Percentiles rank a stretch among this genome's conserved stretches.
phyloP scores from a whole-genome alignment of 805 yeast species.

The Starmerella floricola region DNA sequence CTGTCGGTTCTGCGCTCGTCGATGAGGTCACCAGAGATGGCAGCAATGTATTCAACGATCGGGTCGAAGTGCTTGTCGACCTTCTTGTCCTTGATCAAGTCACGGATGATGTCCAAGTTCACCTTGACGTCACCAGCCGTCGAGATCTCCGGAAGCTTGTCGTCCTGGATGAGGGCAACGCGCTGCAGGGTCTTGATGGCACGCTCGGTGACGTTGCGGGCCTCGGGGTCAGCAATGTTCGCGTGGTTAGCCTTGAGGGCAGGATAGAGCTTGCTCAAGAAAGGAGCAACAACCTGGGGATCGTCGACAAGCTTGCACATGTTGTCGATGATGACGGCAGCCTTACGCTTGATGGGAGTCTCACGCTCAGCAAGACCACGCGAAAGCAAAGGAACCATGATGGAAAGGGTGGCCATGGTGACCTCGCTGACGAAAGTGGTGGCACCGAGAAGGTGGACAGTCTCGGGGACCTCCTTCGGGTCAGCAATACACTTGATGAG shows the following conservation, averaged over 20 bases:
- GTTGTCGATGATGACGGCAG: conserved; percentile 99
- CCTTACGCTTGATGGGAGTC: conserved; percentile 97
- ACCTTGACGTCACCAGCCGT: conserved; percentile 95
- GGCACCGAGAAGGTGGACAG: conserved; percentile 98
- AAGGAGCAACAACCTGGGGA: conserved; percentile 99
- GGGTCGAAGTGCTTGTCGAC: conserved; percentile 63
- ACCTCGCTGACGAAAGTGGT: conserved; percentile 99
- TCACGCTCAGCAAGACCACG: conserved; percentile 99
- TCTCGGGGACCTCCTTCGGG: conserved; percentile 97
- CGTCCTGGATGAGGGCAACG: conserved; percentile 94
- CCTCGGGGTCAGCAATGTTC: conserved; percentile 99
- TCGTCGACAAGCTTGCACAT: conserved; percentile 99
- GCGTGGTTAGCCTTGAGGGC: conserved; percentile 86
- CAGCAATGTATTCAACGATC: conserved; percentile 75
- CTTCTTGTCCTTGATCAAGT: conserved; percentile 52
- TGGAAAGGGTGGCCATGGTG: conserved; percentile 97
- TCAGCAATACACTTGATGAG: conserved; percentile 92
- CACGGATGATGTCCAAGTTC: conserved; percentile 69
- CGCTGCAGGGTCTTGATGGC: conserved; percentile 95
- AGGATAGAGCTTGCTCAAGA: conserved; percentile 90
- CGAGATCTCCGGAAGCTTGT: conserved; percentile 89
- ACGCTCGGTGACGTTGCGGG: conserved; percentile 95
- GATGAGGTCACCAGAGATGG: conserved; percentile 96
- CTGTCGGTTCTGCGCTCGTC: conserved; percentile 96
- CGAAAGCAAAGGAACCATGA: conserved; percentile 96